Evolutionary conservation across 441 rosid genomes (phyloP), one percentile per base, ranked within the genome.

Genomic region (Erodium moschatum): DNA sequence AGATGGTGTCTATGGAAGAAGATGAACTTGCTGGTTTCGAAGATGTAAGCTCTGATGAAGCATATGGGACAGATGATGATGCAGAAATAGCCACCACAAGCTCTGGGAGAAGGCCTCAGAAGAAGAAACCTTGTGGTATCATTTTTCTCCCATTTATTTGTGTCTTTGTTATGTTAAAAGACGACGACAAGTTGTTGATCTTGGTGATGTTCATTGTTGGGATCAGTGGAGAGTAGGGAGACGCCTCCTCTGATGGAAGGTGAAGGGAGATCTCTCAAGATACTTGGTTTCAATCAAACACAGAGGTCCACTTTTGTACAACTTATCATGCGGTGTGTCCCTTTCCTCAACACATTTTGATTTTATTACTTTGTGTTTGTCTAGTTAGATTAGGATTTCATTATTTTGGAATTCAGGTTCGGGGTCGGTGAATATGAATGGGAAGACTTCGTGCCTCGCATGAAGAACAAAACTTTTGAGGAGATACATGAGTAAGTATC

Each of bases 1-100:
- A 95, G 99, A 85, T 95, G 96, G 92, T 87, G 54, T 95, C 99
- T 73, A 89, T 92, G 70, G 98, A 95, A 78, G 99, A 95, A 6
- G 99, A 95, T 79, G 98, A 95, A 78, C 96, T 95, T 75, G 99
- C 99, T 74, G 99, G 99, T 76, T 69, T 92, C 79, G 95, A 95
- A 86, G 99, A 89, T 82, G 88, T 89, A 66, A 91, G 99, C 77
- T 85, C 95, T 42, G 97, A 95, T 72, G 99, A 95, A 87, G 97
- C 96, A 31, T 97, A 89, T 61, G 75, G 89, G 78, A 86, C 93
- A 12, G 96, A 87, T 72, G 86, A 87, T 71, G 99, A 95, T 81
- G 74, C 94, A 77, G 73, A 85, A 31, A 81, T 87, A 16, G 75
- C 85, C 73, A 97, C 93, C 81, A 72, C 79, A 29, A 29, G 31